These are phyloP conservation scores for Phytopythium aichiense DNA, from an alignment of 352 stramenopile genomes.

Conservation along the genomic window DNA sequence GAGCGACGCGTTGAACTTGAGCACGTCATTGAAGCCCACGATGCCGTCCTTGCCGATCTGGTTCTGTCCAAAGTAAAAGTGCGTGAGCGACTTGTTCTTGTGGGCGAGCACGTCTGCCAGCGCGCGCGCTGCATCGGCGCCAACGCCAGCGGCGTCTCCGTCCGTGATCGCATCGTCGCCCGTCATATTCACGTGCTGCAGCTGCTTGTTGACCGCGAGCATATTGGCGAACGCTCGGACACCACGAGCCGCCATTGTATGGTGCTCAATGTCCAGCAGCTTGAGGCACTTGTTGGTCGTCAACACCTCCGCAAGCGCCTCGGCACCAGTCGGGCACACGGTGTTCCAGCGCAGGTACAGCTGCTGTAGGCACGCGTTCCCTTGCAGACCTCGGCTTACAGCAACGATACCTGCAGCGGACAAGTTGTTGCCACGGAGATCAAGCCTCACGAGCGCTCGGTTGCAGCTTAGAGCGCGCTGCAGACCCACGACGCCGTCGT, in stretches of 20 bases:
- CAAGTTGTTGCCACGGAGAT: constrained; percentile 68
- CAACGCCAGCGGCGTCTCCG: constrained; percentile 38
- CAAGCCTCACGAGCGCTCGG: constrained; percentile 42
- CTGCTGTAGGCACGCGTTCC: constrained; percentile 55
- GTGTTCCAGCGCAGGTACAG: constrained; percentile 75
- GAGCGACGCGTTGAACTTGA: constrained; percentile 50
- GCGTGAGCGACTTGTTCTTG: constrained; percentile 44
- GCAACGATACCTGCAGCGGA: constrained; percentile 41
- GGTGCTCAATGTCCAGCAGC: constrained; percentile 70
- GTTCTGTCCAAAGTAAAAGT: constrained; percentile 59
- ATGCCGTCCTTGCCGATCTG: constrained; percentile 54
- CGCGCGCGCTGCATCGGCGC: constrained; percentile 34
- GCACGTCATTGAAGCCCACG: constrained; percentile 41
- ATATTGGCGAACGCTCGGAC: constrained; percentile 59
- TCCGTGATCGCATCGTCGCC: constrained; percentile 53
- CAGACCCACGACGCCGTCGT: constrained; percentile 49
- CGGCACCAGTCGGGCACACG: constrained; percentile 46
- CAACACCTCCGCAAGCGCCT: constrained; percentile 51
- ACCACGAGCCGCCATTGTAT: constrained; percentile 55
- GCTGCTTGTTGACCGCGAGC: constrained; percentile 45
- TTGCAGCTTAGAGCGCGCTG: constrained; percentile 43
- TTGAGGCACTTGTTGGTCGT: constrained; percentile 51
- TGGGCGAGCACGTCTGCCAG: constrained; percentile 41
- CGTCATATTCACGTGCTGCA: constrained; percentile 61
- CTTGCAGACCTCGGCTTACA: constrained; percentile 43